phyloP scores from a whole-genome alignment of 306 rosid species.

The Glycine tomentella region DNA sequence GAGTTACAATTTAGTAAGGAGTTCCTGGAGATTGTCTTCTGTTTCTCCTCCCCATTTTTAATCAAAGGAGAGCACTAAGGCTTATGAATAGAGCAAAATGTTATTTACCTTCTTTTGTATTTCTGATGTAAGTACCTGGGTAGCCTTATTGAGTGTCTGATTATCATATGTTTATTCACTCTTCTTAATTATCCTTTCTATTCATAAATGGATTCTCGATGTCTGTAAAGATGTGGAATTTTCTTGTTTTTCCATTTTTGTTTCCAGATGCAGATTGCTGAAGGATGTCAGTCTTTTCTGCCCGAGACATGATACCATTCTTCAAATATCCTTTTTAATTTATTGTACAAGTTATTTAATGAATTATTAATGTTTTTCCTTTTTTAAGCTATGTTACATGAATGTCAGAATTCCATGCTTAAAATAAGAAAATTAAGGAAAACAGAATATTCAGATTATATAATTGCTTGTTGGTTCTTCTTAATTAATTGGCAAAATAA shows the following conservation, averaged over 20 bases:
- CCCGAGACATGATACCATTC: background rate
- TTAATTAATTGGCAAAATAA: constrained; percentile 1
- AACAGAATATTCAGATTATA: background rate
- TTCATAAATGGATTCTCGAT: constrained; percentile 11
- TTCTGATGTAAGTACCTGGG: background rate
- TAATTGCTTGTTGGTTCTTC: background rate
- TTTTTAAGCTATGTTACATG: background rate
- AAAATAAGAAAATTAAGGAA: background rate
- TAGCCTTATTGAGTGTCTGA: background rate
- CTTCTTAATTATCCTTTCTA: background rate
- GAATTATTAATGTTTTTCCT: background rate
- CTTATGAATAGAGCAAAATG: constrained; percentile 4
- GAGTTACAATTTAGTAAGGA: background rate
- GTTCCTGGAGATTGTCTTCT: background rate
- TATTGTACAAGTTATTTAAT: background rate
- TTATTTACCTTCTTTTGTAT: background rate
- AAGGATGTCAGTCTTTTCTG: background rate
- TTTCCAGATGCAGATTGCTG: constrained; percentile 16
- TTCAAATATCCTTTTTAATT: background rate
- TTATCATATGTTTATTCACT: constrained; percentile 13
- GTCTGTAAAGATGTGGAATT: background rate
- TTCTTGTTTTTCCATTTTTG: constrained; percentile 3
- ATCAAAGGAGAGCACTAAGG: background rate
- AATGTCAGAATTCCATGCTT: background rate
- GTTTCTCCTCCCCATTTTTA: constrained; percentile 12